phyloP scores from a whole-genome alignment of 2,329 filamentous ascomycete genomes.

The Exophiala sideris region DNA sequence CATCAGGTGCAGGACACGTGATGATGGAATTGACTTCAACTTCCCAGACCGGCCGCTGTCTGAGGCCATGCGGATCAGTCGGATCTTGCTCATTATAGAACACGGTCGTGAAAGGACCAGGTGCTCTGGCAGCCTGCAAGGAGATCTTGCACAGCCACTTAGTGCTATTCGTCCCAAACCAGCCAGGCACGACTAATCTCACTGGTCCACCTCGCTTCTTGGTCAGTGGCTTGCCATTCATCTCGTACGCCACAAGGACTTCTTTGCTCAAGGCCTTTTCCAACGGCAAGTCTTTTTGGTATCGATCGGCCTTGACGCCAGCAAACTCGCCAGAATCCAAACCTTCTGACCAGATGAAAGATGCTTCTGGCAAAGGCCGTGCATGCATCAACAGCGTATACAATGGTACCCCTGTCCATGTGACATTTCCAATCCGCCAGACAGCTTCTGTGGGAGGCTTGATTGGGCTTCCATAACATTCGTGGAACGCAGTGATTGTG shows the following conservation, averaged over 20 bases:
- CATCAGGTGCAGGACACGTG: slow-evolving; percentile 13
- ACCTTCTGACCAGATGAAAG: slow-evolving; percentile 24
- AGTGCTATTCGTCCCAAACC: slow-evolving; percentile 25
- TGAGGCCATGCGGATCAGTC: slow-evolving; percentile 12
- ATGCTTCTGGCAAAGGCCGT: slow-evolving; percentile 12
- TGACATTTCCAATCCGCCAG: slow-evolving; percentile 36
- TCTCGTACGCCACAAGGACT: slow-evolving; percentile 24
- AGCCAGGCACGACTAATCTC: slow-evolving; percentile 24
- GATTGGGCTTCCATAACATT: slow-evolving; percentile 38
- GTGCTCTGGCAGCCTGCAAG: slow-evolving; percentile 17
- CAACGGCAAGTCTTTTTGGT: slow-evolving; percentile 25
- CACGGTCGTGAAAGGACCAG: slow-evolving; percentile 23
- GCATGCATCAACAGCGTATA: slow-evolving; percentile 28
- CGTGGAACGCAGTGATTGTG: slow-evolving; percentile 34
- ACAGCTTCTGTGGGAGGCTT: slow-evolving; percentile 31
- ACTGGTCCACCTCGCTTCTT: slow-evolving; percentile 26
- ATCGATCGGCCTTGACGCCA: slow-evolving; percentile 17
- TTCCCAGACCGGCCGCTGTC: slow-evolving; percentile 21
- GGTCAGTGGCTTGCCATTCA: slow-evolving; percentile 20
- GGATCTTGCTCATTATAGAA: slow-evolving; percentile 27
- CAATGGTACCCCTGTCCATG: slow-evolving; percentile 36
- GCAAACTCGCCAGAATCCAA: slow-evolving; percentile 23
- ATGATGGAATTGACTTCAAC: slow-evolving; percentile 27
- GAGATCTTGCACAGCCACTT: slow-evolving; percentile 25
- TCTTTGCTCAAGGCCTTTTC: slow-evolving; percentile 20